Base-by-base conservation (phyloP, 2,329 filamentous ascomycete species). In the Trichoderma sp. region DNA sequence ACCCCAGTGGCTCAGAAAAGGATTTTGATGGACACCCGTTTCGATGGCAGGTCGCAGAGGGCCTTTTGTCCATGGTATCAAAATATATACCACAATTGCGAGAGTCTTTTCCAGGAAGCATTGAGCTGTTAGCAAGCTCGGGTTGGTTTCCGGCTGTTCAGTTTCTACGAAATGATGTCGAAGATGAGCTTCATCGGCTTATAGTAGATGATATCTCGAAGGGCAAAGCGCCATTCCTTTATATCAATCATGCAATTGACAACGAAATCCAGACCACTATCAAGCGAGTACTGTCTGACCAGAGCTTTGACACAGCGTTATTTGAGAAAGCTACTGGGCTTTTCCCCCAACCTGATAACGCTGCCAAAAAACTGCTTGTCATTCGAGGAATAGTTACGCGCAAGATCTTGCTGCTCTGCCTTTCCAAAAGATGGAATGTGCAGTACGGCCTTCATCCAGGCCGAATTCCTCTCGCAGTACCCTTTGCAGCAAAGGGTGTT, bases 401-500 rank as follows among this genome's bases (percentile, higher is more conserved):
- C 18, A 75, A 31, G 6, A 90, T 95, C 3, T 81, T 95, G 0
- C 79, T 89, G 1, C 87, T 91, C 31, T 88, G 86, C 3, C 79
- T 93, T 0, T 88, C 89, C 68, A 93, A 93, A 79, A 84, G 90
- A 4, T 94, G 89, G 89, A 91, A 92, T 33, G 92, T 95, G 0
- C 86, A 90, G 60, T 95, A 92, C 64, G 90, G 91, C 0, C 82
- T 92, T 0, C 87, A 91, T 77, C 86, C 88, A 0, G 63, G 76
- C 0, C 86, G 93, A 16, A 85, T 87, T 56, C 90, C 90, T 0
- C 88, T 93, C 6, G 92, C 92, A 94, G 94, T 76, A 3, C 75
- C 75, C 3, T 76, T 69, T 56, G 53, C 69, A 29, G 71, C 75
- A 4, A 74, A 73, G 75, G 93, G 92, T 3, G 85, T 87, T 0